phyloP scores from a whole-genome alignment of 2,329 filamentous ascomycete genomes.

The Colletotrichum sp. region DNA sequence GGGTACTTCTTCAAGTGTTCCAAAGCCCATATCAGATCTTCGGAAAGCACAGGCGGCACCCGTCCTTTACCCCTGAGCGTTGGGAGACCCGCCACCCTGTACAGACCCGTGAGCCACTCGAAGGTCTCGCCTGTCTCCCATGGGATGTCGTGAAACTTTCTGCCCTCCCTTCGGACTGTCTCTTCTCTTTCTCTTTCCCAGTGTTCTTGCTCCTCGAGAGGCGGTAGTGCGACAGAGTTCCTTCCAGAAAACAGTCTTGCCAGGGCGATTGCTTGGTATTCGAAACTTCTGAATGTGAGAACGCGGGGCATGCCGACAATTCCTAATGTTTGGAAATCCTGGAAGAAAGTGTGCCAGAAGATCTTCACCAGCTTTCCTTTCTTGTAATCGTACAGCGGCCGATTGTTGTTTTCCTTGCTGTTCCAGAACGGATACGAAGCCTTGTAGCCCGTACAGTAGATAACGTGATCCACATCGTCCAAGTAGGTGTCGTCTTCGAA shows the following conservation, averaged over 20 bases:
- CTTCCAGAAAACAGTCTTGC: constrained; percentile 52
- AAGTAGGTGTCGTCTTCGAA: constrained; percentile 42
- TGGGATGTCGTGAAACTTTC: constrained; percentile 56
- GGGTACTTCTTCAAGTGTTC: constrained; percentile 55
- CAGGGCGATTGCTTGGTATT: constrained; percentile 60
- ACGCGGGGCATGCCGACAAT: constrained; percentile 57
- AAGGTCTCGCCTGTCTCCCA: constrained; percentile 58
- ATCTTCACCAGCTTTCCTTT: constrained; percentile 44
- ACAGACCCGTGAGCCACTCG: constrained; percentile 51
- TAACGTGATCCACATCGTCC: constrained; percentile 40
- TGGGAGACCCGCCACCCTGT: constrained; percentile 52
- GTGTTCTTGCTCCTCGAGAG: constrained; percentile 38
- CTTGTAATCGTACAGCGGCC: constrained; percentile 55
- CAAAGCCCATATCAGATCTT: constrained; percentile 51
- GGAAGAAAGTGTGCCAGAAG: constrained; percentile 61
- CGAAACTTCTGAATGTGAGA: constrained; percentile 58
- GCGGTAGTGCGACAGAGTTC: constrained; percentile 42
- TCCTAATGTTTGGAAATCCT: constrained; percentile 50
- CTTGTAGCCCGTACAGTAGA: constrained; percentile 50
- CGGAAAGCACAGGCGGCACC: constrained; percentile 48
- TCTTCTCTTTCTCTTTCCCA: constrained; percentile 51
- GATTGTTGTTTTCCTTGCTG: constrained; percentile 41
- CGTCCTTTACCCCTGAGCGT: constrained; percentile 51
- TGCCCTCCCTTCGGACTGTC: constrained; percentile 31
- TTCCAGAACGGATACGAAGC: constrained; percentile 57